These are phyloP conservation scores for Articulospora tetracladia DNA, from an alignment of 495 filamentous ascomycete species.

Conservation along the genomic window DNA sequence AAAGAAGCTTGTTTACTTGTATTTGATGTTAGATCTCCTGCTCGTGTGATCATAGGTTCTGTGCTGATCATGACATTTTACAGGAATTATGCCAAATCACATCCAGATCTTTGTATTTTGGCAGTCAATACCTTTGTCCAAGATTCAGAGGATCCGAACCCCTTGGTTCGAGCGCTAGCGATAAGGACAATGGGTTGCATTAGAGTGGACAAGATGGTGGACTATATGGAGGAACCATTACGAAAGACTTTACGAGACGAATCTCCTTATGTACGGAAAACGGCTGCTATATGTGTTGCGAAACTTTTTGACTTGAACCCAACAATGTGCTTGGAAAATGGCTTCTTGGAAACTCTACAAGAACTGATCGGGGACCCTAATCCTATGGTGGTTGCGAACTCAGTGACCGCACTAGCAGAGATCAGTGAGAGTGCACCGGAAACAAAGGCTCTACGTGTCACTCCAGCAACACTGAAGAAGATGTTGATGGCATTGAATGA, in stretches of 20 bases:
- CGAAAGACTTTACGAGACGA: slow-evolving; percentile 96
- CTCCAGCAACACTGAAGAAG: slow-evolving; percentile 79
- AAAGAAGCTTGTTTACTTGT: slow-evolving; percentile 99
- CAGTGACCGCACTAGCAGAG: slow-evolving; percentile 88
- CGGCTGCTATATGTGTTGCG: slow-evolving; percentile 94
- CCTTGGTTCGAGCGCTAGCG: slow-evolving; percentile 87
- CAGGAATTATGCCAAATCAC: slow-evolving; percentile 99
- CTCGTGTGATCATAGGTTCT: background rate
- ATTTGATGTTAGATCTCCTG: slow-evolving; percentile 72
- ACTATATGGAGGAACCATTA: slow-evolving; percentile 99
- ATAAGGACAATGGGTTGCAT: slow-evolving; percentile 99
- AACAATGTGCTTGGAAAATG: slow-evolving; percentile 88
- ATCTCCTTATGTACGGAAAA: slow-evolving; percentile 97
- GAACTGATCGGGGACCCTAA: slow-evolving; percentile 97
- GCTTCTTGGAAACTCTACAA: slow-evolving; percentile 92
- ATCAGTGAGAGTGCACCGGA: slow-evolving; percentile 90
- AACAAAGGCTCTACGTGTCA: slow-evolving; percentile 80
- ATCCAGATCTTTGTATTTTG: slow-evolving; percentile 97
- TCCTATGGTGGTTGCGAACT: slow-evolving; percentile 98
- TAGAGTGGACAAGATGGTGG: slow-evolving; percentile 98
- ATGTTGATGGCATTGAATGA: slow-evolving; percentile 96
- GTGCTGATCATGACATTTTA: background rate
- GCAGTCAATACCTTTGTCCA: slow-evolving; percentile 99
- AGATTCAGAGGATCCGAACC: slow-evolving; percentile 98
- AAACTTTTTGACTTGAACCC: slow-evolving; percentile 97